These are phyloP conservation scores for Yarrowia yakushimensis DNA, from an alignment of 805 yeast species.

Conservation along the genomic window DNA sequence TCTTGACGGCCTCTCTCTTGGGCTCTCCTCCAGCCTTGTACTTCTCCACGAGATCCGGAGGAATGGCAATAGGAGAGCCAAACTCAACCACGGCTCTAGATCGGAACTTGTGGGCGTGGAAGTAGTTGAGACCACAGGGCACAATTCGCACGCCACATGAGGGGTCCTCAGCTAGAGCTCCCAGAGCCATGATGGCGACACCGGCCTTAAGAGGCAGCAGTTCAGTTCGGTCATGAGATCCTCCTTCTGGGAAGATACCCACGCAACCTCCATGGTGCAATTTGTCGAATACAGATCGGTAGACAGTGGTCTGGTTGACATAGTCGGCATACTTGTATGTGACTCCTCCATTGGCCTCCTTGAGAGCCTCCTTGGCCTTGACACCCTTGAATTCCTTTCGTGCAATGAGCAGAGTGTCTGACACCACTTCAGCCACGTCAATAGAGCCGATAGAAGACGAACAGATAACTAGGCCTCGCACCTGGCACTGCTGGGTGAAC, in stretches of 20 bases:
- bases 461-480: slow-evolving; percentile 67
- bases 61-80: slow-evolving; percentile 78
- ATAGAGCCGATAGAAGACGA: slow-evolving; percentile 76
- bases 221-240: slow-evolving; percentile 93
- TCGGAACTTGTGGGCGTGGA: slow-evolving; percentile 92
- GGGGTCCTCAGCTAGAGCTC: slow-evolving; percentile 79
- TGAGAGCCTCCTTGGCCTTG: slow-evolving; percentile 45
- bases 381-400: slow-evolving; percentile 66
- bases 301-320: slow-evolving; percentile 82
- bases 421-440: slow-evolving; percentile 61
- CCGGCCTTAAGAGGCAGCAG: slow-evolving; percentile 93
- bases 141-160: slow-evolving; percentile 78
- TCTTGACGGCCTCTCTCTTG: slow-evolving; percentile 68
- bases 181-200: slow-evolving; percentile 96
- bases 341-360: slow-evolving; percentile 44
- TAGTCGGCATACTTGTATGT: slow-evolving; percentile 70
- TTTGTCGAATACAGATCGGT: slow-evolving; percentile 79
- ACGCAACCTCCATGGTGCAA: slow-evolving; percentile 74
- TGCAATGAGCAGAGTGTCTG: slow-evolving; percentile 67
- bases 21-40: slow-evolving; percentile 61
- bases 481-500: slow-evolving; percentile 61
- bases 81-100: slow-evolving; percentile 94
- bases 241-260: slow-evolving; percentile 98
- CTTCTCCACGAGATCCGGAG: slow-evolving; percentile 56
- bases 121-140: slow-evolving; percentile 97